These are phyloP conservation scores for Potentilla sterilis DNA, from an alignment of 306 rosid species.

Conservation along the genomic window DNA sequence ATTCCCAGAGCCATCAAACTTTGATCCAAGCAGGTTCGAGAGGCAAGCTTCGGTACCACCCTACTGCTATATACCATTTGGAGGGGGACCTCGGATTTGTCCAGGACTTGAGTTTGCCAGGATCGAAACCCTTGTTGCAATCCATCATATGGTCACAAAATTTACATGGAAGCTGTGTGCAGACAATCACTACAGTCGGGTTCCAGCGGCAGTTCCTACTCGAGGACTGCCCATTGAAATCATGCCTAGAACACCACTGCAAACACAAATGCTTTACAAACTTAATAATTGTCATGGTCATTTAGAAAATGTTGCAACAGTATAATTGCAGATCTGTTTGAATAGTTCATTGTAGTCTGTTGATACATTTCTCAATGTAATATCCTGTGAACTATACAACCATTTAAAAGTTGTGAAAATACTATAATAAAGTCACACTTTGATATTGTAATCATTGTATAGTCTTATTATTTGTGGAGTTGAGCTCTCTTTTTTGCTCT, in stretches of 20 bases:
- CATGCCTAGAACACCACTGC: constrained; percentile 30
- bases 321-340: too few relatives aligned
- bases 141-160: constrained; percentile 60
- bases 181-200: constrained; percentile 51
- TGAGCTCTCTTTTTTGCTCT: too few relatives aligned
- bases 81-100: constrained; percentile 67
- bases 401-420: too few relatives aligned
- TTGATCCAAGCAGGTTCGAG: constrained; percentile 70
- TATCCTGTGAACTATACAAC: too few relatives aligned
- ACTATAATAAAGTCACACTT: too few relatives aligned
- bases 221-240: constrained; percentile 55
- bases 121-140: constrained; percentile 56
- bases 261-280: too few relatives aligned
- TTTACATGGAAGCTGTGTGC: constrained; percentile 69
- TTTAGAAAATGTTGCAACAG: too few relatives aligned
- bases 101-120: constrained; percentile 71
- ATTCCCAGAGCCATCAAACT: constrained; percentile 60
- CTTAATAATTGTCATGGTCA: not conserved
- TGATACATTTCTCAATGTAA: too few relatives aligned
- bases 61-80: constrained; percentile 57
- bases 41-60: constrained; percentile 55
- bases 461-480: too few relatives aligned
- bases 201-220: constrained; percentile 54
- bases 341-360: too few relatives aligned
- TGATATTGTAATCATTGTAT: too few relatives aligned